Evolutionary conservation across 1,284 basidiomycete genomes (phyloP).

Genomic region (Meira nashicola): DNA sequence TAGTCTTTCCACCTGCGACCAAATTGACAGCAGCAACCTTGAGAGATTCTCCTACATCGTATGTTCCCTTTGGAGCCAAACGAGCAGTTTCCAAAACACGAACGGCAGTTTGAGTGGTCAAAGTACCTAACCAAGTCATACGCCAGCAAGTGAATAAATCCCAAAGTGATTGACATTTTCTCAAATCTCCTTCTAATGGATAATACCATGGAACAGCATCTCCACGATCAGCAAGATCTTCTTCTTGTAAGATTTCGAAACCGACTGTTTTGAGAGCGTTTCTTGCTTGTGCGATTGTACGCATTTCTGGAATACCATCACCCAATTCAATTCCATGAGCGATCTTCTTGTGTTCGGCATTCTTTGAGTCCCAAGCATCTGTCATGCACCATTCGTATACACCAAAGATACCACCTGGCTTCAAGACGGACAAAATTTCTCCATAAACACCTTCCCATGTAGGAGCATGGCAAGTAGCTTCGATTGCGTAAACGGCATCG

Average conservation of each 20-base stretch:
- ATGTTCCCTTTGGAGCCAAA: constrained; percentile 86
- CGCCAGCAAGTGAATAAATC: constrained; percentile 59
- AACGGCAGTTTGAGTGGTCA: constrained; percentile 77
- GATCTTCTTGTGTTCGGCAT: constrained; percentile 81
- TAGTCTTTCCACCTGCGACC: constrained; percentile 77
- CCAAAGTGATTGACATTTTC: constrained; percentile 88
- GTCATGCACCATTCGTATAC: constrained; percentile 99
- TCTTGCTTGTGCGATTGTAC: constrained; percentile 68
- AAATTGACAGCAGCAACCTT: constrained; percentile 76
- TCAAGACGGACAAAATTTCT: constrained; percentile 88
- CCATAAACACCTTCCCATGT: constrained; percentile 92
- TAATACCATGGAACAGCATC: constrained; percentile 91
- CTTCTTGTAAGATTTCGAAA: constrained; percentile 83
- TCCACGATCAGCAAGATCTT: constrained; percentile 80
- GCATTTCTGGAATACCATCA: constrained; percentile 97
- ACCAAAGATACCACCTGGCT: constrained; percentile 92
- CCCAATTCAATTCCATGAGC: constrained; percentile 74
- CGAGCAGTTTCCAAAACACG: constrained; percentile 73
- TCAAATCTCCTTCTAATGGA: constrained; percentile 85
- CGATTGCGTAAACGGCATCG: constrained; percentile 97
- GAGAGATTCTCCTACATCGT: constrained; percentile 80
- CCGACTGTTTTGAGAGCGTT: constrained; percentile 78
- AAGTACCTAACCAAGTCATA: constrained; percentile 79
- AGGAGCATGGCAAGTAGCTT: constrained; percentile 94
- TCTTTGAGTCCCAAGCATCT: constrained; percentile 81